Conservation (phyloP, 2,329 filamentous ascomycete genomes). For the Dothideomycetes sp. region DNA sequence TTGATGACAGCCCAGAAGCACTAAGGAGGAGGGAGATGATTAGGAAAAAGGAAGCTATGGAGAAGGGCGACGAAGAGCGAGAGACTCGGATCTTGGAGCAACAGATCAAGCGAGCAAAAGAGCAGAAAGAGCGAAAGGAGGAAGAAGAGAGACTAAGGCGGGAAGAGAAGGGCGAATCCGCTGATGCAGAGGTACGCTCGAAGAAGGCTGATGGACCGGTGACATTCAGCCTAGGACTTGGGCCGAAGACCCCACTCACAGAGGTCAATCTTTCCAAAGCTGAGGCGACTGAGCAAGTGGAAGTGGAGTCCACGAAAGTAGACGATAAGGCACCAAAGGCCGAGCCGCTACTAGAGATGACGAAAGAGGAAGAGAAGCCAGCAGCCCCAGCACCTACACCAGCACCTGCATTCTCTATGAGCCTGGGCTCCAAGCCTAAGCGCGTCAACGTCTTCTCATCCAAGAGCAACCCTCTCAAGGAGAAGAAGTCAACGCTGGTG, state of each 20-base stretch:
- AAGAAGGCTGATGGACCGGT: constrained; percentile 18
- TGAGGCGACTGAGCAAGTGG: constrained; percentile 6
- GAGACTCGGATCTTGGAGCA: constrained; percentile 74
- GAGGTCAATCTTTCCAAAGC: constrained; percentile 6
- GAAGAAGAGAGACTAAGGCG: constrained; percentile 27
- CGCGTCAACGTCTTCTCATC: constrained; percentile 56
- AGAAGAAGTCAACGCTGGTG: constrained; percentile 49
- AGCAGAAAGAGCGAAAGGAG: constrained; percentile 45
- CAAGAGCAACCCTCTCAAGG: constrained; percentile 60
- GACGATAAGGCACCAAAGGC: constrained; percentile 2
- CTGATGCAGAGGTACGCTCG: constrained; percentile 9
- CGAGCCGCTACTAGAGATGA: constrained; percentile 1
- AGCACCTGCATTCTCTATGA: constrained; percentile 46
- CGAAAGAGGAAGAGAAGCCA: constrained; percentile 3
- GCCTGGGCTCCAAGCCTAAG: constrained; percentile 56
- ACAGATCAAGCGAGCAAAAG: constrained; percentile 69
- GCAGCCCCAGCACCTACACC: constrained; percentile 1
- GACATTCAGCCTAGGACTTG: constrained; percentile 23
- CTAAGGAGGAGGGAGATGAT: constrained; percentile 71
- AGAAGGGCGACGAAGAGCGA: constrained; percentile 81
- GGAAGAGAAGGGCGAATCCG: constrained; percentile 34
- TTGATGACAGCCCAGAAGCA: constrained; percentile 83
- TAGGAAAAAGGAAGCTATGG: constrained; percentile 70
- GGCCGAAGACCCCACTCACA: constrained; percentile 12
- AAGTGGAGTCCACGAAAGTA: constrained; percentile 4